These are phyloP conservation scores for Candida khao-thaluensis DNA, from an alignment of 805 yeast species.

Conservation along the genomic window DNA sequence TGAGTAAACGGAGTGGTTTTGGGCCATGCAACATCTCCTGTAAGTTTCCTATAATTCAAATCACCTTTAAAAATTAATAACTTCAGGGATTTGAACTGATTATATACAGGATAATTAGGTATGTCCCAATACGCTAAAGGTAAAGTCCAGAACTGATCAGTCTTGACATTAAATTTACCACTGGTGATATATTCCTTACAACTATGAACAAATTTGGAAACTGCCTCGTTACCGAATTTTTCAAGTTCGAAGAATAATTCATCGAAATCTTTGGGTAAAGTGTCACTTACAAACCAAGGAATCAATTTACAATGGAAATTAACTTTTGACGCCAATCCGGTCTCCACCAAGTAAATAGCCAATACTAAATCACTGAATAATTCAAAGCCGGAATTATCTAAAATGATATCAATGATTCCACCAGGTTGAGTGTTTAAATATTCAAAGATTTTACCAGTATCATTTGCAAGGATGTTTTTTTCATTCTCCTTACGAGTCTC, in stretches of 20 bases:
- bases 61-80: conserved; percentile 92
- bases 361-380: conserved; percentile 50
- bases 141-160: conserved; percentile 85
- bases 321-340: conserved; percentile 60
- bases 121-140: conserved; percentile 75
- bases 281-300: conserved; percentile 98
- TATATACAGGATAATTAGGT: conserved; percentile 62
- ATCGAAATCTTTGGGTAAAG: conserved; percentile 77
- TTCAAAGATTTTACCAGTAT: conserved; percentile 67
- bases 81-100: conserved; percentile 59
- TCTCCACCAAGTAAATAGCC: conserved; percentile 50
- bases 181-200: conserved; percentile 15
- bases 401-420: conserved; percentile 63
- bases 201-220: conserved; percentile 10
- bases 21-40: conserved; percentile 90
- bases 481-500: conserved; percentile 81
- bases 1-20: conserved; percentile 68
- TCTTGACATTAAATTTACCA: conserved; percentile 28
- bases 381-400: conserved; percentile 96
- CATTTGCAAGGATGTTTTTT: conserved; percentile 74
- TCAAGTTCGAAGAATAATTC: conserved; percentile 55
- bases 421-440: conserved; percentile 41
- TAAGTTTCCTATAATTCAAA: conserved; percentile 88
- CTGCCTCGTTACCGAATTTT: conserved; percentile 29
- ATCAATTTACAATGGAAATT: conserved; percentile 84